Base-by-base conservation (phyloP, 2,329 filamentous ascomycete species). In the Ophiocordyceps sinensis region DNA sequence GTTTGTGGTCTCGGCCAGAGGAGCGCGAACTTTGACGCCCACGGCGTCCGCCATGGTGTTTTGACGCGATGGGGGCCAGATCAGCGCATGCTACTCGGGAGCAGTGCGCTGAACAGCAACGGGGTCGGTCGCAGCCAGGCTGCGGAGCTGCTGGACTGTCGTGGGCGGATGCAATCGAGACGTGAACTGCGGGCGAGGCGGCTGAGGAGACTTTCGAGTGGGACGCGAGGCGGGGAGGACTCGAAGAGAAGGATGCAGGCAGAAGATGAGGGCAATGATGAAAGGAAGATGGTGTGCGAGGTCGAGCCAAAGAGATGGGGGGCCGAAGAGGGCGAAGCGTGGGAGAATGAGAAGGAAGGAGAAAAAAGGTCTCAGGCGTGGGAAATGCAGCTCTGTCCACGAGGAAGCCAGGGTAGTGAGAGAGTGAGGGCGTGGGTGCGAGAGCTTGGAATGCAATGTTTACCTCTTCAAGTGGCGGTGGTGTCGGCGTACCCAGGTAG, bases 1-100 rank as follows among this genome's bases (percentile, higher is more conserved):
- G 45, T 65, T 60, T 23, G 61, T 64, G 19, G 67, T 66, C 52
- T 73, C 70, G 29, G 60, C 60, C 36, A 73, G 56, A 36, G 70
- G 70, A 40, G 57, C 51, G 42, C 64, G 63, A 45, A 46, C 40
- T 41, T 49, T 53, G 44, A 54, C 49, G 49, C 51, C 51, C 45
- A 50, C 50, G 31, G 47, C 47, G 37, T 63, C 60, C 41, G 61
- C 51, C 51, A 53, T 53, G 42, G 29, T 49, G 45, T 46, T 40
- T 48, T 43, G 43, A 49, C 44, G 31, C 44, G 43, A 40, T 43
- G 41, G 39, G 41, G 47, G 40, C 30, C 43, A 47, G 40, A 54
- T 58, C 56, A 62, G 55, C 51, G 55, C 59, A 62, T 62, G 56
- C 52, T 62, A 56, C 44, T 51, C 30, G 38, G 36, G 35, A 21